Percentiles rank a stretch among this genome's conserved stretches.
Conservation (phyloP, 2,329 filamentous ascomycete species). For the Leptographium galeiforme region DNA sequence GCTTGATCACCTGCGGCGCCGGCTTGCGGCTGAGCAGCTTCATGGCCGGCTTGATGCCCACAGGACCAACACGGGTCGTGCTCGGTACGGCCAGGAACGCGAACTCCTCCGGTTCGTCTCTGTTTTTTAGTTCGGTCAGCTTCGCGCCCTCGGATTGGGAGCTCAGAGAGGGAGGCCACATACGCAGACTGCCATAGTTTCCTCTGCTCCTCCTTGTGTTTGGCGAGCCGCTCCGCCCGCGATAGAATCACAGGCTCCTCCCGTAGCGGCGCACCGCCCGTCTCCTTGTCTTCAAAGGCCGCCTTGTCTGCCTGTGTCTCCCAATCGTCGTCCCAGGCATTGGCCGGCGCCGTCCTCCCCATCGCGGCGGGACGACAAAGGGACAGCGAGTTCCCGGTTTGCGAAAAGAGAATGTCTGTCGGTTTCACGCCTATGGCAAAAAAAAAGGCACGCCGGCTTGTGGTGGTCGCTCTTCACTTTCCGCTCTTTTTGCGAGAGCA, state of each 20-base stretch:
- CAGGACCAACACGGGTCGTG: conserved; percentile 40
- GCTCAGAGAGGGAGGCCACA: conserved; percentile 14
- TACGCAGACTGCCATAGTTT: conserved; percentile 86
- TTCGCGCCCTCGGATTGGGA: neutral
- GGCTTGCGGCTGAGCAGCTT: conserved; percentile 80
- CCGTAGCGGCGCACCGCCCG: neutral
- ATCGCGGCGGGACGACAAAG: conserved; percentile 15
- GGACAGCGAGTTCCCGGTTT: too few species aligned
- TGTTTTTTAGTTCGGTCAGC: conserved; percentile 18
- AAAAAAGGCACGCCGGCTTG: neutral
- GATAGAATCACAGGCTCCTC: conserved; percentile 34
- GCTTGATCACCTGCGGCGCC: conserved; percentile 41
- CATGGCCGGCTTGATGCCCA: conserved; percentile 67
- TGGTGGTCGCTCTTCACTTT: neutral
- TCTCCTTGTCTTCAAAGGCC: conserved; percentile 13
- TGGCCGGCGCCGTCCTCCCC: conserved; percentile 39
- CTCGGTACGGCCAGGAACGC: conserved; percentile 43
- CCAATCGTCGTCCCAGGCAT: conserved; percentile 92
- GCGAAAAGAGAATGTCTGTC: neutral
- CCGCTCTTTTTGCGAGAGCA: neutral
- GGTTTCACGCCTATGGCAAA: neutral
- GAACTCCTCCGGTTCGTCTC: conserved; percentile 60
- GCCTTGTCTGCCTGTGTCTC: conserved; percentile 56
- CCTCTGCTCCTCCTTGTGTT: conserved; percentile 72
- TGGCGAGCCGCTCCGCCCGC: conserved; percentile 64